Evolutionary conservation across 1,284 basidiomycete genomes (phyloP).

Genomic region (Trichosporon ovoides): DNA sequence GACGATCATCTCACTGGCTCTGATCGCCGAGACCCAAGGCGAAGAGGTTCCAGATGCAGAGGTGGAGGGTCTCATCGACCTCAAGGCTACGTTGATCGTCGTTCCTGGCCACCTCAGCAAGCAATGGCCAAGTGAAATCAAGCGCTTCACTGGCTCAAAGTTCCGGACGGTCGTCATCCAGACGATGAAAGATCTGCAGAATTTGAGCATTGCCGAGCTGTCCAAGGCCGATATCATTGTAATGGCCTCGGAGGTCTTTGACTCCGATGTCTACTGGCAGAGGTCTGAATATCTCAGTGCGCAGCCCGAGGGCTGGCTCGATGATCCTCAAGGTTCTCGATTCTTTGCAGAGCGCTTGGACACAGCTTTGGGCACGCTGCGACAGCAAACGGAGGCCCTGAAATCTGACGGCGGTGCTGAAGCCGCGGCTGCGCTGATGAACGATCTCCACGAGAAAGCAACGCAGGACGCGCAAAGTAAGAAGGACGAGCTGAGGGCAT

Average conservation of each 20-base stretch:
- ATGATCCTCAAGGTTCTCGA: conserved; percentile 60
- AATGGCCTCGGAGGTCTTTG: conserved; percentile 79
- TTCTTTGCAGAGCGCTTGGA: conserved; percentile 78
- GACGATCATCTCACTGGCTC: conserved; percentile 86
- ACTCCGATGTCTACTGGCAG: conserved; percentile 64
- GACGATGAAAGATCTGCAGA: conserved; percentile 67
- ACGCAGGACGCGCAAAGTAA: conserved; percentile 34
- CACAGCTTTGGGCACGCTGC: conserved; percentile 57
- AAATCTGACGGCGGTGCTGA: conserved; percentile 55
- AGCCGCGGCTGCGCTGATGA: conserved; percentile 60
- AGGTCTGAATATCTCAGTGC: conserved; percentile 56
- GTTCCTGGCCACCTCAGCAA: conserved; percentile 84
- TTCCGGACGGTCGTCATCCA: conserved; percentile 57
- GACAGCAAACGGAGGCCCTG: conserved; percentile 61
- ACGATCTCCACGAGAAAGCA: conserved; percentile 50
- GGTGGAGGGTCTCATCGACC: conserved; percentile 54
- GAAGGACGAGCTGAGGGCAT: conserved; percentile 36
- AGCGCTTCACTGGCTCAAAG: conserved; percentile 66
- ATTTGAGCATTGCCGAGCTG: conserved; percentile 67
- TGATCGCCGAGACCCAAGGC: conserved; percentile 61
- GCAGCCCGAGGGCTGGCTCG: conserved; percentile 40
- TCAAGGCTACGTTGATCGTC: conserved; percentile 76
- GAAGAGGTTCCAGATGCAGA: conserved; percentile 51
- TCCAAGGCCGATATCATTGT: conserved; percentile 80
- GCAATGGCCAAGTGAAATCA: conserved; percentile 83